phyloP scores from a whole-genome alignment of 495 filamentous ascomycete genomes.

The Lichenothelia convexa region DNA sequence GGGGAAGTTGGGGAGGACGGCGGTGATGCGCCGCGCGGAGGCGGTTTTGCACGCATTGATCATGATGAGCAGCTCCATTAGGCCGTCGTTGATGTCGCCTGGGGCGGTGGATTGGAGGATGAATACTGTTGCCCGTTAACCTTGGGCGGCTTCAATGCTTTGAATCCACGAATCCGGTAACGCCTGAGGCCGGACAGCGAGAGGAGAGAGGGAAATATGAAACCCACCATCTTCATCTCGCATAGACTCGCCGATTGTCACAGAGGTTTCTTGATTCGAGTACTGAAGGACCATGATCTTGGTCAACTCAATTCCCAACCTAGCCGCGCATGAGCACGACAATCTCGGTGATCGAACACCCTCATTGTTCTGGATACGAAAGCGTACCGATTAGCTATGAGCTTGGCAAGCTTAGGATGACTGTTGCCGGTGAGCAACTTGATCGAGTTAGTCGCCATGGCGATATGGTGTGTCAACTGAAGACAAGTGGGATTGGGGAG shows the following conservation, averaged over 20 bases:
- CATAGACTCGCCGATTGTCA: constrained; percentile 92
- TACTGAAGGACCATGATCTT: constrained; percentile 90
- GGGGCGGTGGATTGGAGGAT: constrained; percentile 90
- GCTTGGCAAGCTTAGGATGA: constrained; percentile 75
- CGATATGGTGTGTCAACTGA: constrained; percentile 14
- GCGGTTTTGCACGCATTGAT: constrained; percentile 98
- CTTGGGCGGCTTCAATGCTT: no score
- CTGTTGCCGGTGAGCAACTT: constrained; percentile 92
- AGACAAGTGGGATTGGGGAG: no score
- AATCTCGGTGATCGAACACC: not conserved
- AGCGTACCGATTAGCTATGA: constrained; percentile 72
- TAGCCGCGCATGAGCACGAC: constrained; percentile 2
- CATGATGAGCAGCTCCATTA: constrained; percentile 98
- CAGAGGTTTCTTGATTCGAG: constrained; percentile 93
- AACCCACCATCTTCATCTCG: constrained; percentile 77
- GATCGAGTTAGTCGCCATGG: constrained; percentile 74
- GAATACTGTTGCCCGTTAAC: no score
- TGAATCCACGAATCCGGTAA: constrained; percentile 4
- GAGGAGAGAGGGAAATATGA: not conserved
- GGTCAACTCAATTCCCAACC: constrained; percentile 82
- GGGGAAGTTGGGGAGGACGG: constrained; percentile 88
- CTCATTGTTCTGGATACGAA: not conserved
- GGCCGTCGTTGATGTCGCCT: constrained; percentile 92
- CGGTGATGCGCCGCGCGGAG: constrained; percentile 81
- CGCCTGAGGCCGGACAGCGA: no score